These are phyloP conservation scores for Actinidia polygama DNA, from an alignment of 179 eudicot genomes.

Conservation along the genomic window DNA sequence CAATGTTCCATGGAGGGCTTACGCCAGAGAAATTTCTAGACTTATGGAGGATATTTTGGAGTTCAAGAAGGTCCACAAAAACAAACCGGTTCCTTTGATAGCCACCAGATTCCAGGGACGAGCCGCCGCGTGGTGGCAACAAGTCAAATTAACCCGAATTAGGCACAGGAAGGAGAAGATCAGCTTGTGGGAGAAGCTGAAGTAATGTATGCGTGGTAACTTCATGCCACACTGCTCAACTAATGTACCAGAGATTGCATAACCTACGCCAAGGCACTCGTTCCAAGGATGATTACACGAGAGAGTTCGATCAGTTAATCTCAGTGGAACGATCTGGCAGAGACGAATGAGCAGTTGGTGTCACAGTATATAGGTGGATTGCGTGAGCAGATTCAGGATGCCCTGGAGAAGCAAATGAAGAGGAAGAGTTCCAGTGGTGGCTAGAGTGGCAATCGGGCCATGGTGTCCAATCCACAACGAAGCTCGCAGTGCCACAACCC, in stretches of 20 bases:
- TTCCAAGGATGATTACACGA: neutral
- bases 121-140: too few species aligned
- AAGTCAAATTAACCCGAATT: too few species aligned
- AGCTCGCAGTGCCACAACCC: too few species aligned
- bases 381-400: too few species aligned
- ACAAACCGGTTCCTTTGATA: neutral
- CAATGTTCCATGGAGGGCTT: neutral
- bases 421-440: too few species aligned
- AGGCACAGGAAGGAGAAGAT: too few species aligned
- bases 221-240: neutral
- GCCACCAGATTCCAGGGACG: neutral
- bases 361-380: too few species aligned
- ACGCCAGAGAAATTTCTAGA: neutral
- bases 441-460: too few species aligned
- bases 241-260: neutral
- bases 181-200: too few species aligned
- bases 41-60: neutral
- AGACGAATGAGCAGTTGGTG: too few species aligned
- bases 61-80: neutral
- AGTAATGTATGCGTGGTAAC: neutral
- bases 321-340: neutral
- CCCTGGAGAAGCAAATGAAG: too few species aligned
- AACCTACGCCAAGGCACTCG: neutral
- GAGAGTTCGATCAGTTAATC: neutral
- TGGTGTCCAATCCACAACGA: too few species aligned